Conservation (phyloP, 495 filamentous ascomycete genomes). For the Podospora anserina region DNA sequence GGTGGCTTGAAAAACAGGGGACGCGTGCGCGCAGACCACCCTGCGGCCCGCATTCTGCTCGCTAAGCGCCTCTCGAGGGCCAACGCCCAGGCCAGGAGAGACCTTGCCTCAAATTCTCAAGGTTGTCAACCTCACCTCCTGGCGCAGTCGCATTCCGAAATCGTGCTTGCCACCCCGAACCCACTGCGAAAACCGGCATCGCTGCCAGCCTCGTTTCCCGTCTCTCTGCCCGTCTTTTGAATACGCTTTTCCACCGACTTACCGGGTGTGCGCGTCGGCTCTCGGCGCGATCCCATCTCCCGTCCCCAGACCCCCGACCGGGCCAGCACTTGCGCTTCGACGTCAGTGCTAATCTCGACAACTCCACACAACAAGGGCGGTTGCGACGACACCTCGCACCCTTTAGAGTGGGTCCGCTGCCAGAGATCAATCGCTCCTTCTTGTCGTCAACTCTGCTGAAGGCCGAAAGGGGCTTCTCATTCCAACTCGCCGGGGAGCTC, state of each 20-base stretch:
- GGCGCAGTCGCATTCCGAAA: slow-evolving; percentile 16
- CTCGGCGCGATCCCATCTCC: slow-evolving; percentile 10
- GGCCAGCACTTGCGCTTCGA: slow-evolving; percentile 20
- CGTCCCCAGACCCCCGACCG: slow-evolving; percentile 12
- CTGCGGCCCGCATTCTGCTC: slow-evolving; percentile 9
- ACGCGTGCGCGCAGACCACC: slow-evolving; percentile 18
- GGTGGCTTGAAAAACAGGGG: slow-evolving; percentile 1
- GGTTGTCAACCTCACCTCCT: slow-evolving; percentile 18
- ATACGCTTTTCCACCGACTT: background rate
- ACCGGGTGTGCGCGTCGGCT: background rate
- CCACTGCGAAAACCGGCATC: slow-evolving; percentile 12
- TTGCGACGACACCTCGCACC: slow-evolving; percentile 19
- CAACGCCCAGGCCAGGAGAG: slow-evolving; percentile 12
- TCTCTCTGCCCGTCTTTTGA: slow-evolving; percentile 2
- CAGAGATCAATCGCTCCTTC: slow-evolving; percentile 17
- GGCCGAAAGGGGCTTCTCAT: slow-evolving; percentile 16
- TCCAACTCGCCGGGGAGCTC: slow-evolving; percentile 12
- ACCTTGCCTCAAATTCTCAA: slow-evolving; percentile 20
- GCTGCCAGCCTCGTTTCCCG: slow-evolving; percentile 7
- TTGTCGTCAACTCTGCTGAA: slow-evolving; percentile 9
- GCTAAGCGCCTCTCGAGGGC: slow-evolving; percentile 18
- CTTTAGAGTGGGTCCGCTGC: slow-evolving; percentile 12
- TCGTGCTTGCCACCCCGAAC: slow-evolving; percentile 20
- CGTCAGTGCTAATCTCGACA: slow-evolving; percentile 23
- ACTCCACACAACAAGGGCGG: slow-evolving; percentile 18